phyloP scores from a whole-genome alignment of 805 yeast genomes.

The Wickerhamiella kazuoi region DNA sequence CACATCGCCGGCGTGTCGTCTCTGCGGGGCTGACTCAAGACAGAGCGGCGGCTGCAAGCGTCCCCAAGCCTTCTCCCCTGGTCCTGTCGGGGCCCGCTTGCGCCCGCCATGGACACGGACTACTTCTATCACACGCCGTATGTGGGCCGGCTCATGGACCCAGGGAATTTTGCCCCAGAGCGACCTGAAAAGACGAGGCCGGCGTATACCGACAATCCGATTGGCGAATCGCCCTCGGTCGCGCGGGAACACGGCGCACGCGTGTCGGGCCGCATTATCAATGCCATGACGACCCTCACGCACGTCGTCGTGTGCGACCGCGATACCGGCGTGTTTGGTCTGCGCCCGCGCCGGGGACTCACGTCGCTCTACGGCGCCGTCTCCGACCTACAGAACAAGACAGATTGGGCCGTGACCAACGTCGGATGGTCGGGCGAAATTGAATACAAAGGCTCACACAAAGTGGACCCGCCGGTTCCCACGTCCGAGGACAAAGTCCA shows the following conservation, averaged over 20 bases:
- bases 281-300: conserved; percentile 53
- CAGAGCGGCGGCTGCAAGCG: no score
- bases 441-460: conserved; percentile 8
- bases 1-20: not conserved
- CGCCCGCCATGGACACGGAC: conserved; percentile 1
- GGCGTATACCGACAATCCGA: conserved; percentile 3
- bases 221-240: conserved; percentile 9
- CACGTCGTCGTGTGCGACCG: conserved; percentile 33
- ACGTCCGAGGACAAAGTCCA: conserved; percentile 35
- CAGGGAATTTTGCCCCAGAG: conserved; percentile 7
- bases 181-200: conserved; percentile 2
- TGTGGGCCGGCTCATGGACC: conserved; percentile 14
- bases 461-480: conserved; percentile 21
- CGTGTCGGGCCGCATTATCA: conserved; percentile 48
- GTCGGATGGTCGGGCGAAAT: conserved; percentile 96
- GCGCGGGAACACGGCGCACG: conserved; percentile 13
- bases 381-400: conserved; percentile 30
- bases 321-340: conserved; percentile 30
- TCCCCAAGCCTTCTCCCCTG: no score
- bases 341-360: conserved; percentile 46
- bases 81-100: no score
- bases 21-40: not conserved
- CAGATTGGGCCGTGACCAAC: conserved; percentile 73
- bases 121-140: conserved; percentile 12
- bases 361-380: conserved; percentile 70